Base-by-base conservation (phyloP, 2,329 filamentous ascomycete species). In the Colletotrichum godetiae region DNA sequence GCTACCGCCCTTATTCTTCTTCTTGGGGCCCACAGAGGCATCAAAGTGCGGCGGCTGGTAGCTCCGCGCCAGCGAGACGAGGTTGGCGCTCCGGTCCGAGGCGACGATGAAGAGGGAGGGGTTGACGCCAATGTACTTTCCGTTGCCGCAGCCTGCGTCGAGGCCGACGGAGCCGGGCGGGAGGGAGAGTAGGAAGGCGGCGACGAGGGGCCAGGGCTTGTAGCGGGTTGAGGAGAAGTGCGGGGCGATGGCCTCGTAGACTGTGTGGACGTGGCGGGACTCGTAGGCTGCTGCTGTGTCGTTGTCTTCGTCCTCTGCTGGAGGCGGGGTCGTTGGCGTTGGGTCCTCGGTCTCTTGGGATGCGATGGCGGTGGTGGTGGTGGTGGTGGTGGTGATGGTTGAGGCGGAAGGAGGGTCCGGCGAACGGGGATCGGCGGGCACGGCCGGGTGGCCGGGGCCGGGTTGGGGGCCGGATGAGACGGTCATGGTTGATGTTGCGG, bases 91-190 rank as follows among this genome's bases (percentile, higher is more conserved):
- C 86, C 95, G 90, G 85, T 98, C 97, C 68, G 93, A 96, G 70
- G 92, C 96, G 72, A 98, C 81, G 67, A 98, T 92, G 84, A 94
- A 95, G 61, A 98, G 84, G 77, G 90, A 84, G 27, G 87, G 88
- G 83, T 97, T 97, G 70, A 97, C 93, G 73, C 89, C 86, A 74
- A 98, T 86, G 82, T 98, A 98, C 87, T 98, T 98, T 77, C 97
- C 97, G 84, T 99, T 99, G 73, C 97, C 97, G 84, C 97, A 98
- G 74, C 97, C 97, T 69, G 98, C 88, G 83, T 99, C 97, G 37
- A 98, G 88, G 11, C 97, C 97, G 68, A 98, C 84, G 62, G 94
- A 89, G 31, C 95, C 96, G 13, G 91, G 84, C 0, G 87, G 80
- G 60, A 93, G 89, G 37, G 86, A 85, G 62, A 87, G 84, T 46